These are phyloP conservation scores for Aspergillus thermomutatus DNA, from an alignment of 2,329 filamentous ascomycete genomes.

Conservation along the genomic window DNA sequence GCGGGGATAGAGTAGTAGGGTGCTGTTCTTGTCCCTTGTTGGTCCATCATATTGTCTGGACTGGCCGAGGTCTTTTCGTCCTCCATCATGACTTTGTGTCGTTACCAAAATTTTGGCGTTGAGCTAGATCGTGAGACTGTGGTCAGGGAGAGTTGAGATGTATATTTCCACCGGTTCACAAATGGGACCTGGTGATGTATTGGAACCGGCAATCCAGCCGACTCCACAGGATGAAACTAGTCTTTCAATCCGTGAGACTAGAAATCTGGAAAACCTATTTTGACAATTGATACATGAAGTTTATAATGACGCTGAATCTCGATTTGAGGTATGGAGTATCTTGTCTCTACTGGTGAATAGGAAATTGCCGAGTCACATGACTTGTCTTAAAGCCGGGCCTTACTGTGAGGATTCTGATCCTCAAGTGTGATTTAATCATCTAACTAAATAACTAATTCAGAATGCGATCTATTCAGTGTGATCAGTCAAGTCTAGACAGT, in stretches of 20 bases:
- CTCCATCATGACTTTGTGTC: not conserved
- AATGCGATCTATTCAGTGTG: not conserved
- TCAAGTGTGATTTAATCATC: no score
- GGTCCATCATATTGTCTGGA: constrained; percentile 18
- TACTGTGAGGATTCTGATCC: not conserved
- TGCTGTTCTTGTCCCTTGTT: constrained; percentile 29
- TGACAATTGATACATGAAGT: not conserved
- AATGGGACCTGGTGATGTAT: not conserved
- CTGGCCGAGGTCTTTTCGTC: not conserved
- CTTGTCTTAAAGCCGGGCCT: not conserved
- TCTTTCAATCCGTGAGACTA: not conserved
- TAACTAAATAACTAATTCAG: not conserved
- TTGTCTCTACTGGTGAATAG: not conserved
- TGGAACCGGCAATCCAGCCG: not conserved
- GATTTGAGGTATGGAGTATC: not conserved
- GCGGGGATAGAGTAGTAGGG: constrained; percentile 52
- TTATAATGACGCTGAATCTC: not conserved
- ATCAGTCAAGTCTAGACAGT: not conserved
- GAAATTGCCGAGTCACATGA: not conserved
- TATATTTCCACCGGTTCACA: not conserved
- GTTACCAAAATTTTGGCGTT: not conserved
- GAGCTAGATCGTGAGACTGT: not conserved
- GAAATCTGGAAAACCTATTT: not conserved
- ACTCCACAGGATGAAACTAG: not conserved
- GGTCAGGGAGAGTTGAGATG: not conserved